phyloP scores from a whole-genome alignment of 139 green algal genomes.

The Tetradesmus obliquus region DNA sequence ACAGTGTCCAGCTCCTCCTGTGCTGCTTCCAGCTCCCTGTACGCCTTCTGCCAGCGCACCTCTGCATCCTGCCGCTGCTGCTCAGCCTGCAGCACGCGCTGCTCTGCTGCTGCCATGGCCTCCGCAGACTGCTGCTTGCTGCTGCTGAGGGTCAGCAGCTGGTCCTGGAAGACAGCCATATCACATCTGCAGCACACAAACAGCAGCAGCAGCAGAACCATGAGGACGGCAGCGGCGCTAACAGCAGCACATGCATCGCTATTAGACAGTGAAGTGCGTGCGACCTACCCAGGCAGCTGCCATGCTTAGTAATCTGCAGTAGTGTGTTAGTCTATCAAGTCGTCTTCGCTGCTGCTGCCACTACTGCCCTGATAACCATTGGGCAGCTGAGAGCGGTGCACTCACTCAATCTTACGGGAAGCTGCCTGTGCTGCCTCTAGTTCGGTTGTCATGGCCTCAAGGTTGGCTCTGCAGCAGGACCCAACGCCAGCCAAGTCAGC shows the following conservation, averaged over 20 bases:
- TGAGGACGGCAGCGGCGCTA: background rate
- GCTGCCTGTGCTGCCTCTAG: conserved; percentile 21
- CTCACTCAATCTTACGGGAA: conserved; percentile 5
- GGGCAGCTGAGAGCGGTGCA: background rate
- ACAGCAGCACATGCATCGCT: too few relatives aligned
- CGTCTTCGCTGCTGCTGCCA: background rate
- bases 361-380: background rate
- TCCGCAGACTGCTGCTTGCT: background rate
- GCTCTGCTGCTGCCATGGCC: conserved; percentile 23
- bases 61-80: background rate
- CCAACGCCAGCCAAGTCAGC: background rate
- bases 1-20: conserved; percentile 30
- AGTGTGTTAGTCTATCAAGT: background rate
- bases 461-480: background rate
- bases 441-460: conserved; percentile 12
- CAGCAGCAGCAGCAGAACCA: background rate
- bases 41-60: conserved; percentile 31
- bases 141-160: conserved; percentile 4
- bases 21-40: conserved; percentile 1
- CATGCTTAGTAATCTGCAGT: too few relatives aligned
- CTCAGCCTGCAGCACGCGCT: conserved; percentile 6
- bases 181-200: conserved; percentile 1
- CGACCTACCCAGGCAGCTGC: too few relatives aligned
- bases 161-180: conserved; percentile 4
- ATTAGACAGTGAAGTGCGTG: too few relatives aligned